phyloP scores from a whole-genome alignment of 805 yeast genomes.

The Metschnikowia borealis region DNA sequence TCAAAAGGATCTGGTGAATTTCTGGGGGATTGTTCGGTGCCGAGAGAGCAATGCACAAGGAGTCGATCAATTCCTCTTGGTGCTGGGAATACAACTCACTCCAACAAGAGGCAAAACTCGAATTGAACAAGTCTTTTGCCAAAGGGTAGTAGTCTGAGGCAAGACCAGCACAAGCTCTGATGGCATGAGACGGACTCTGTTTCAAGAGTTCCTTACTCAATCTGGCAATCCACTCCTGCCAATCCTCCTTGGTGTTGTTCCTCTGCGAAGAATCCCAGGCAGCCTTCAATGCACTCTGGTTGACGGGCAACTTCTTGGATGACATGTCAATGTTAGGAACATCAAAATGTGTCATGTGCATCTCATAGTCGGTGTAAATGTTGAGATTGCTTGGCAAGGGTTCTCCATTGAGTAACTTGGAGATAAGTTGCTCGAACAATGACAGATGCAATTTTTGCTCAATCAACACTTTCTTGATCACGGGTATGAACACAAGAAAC shows the following conservation, averaged over 20 bases:
- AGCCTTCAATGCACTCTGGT: conserved; percentile 59
- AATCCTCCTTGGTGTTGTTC: conserved; percentile 80
- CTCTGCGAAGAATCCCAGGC: conserved; percentile 93
- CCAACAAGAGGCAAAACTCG: conserved; percentile 96
- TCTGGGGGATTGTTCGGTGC: conserved; percentile 95
- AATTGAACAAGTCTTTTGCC: conserved; percentile 87
- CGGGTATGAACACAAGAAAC: conserved; percentile 81
- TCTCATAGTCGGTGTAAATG: conserved; percentile 58
- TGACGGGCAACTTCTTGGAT: conserved; percentile 68
- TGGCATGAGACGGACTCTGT: conserved; percentile 91
- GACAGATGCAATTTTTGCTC: conserved; percentile 64
- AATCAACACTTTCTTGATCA: conserved; percentile 62
- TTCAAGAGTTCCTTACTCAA: conserved; percentile 79
- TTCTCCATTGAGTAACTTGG: conserved; percentile 75
- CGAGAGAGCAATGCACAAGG: conserved; percentile 81
- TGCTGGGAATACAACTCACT: conserved; percentile 81
- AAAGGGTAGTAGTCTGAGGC: conserved; percentile 85
- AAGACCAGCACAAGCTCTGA: conserved; percentile 85
- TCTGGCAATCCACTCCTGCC: conserved; percentile 96
- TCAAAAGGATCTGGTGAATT: conserved; percentile 82
- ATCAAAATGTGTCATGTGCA: conserved; percentile 39
- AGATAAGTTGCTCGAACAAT: conserved; percentile 76
- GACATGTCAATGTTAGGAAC: conserved; percentile 62
- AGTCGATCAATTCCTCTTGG: conserved; percentile 83
- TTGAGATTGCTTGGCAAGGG: conserved; percentile 76